Base-by-base conservation (phyloP, 495 filamentous ascomycete genomes). In the Monascus purpureus region DNA sequence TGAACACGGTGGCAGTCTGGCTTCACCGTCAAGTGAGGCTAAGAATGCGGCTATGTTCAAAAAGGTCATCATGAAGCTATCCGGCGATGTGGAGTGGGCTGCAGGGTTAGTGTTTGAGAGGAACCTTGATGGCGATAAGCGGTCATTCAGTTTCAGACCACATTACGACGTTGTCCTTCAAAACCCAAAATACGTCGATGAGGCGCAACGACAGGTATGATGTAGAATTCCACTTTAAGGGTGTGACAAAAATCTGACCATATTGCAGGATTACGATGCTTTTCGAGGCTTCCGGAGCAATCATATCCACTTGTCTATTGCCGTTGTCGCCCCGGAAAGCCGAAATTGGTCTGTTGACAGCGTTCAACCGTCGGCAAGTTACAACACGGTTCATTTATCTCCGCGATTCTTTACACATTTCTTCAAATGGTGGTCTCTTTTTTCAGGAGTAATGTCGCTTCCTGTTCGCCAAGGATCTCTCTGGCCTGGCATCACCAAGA, bases 361-460 rank as follows among this genome's bases (percentile, higher is more conserved):
- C 49, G 49, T 70, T 6, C 71, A 77, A 35, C 68, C 80, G 8
- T 87, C 85, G 7, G 69, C 68, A 32, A 94, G 85, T 52, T 96
- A 96, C 58, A 97, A 97, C 41, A 79, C 87, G 0, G 80, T 93
- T 3, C 92, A 97, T 51, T 65, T 96, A 28, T 86, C 76, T 7
- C 90, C 90, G 5, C 75, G 86, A 5, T 93, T 96, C 66, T 97
- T 97, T 50, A 93, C 86, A 2, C 90, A 96, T 46, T 97, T 97
- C 61, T 96, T 87, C 58, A 77, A 79, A 42, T 97, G 90, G 90
- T 96, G 86, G 88, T 82, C 80, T 8, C 71, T 96, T 38, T 97
- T 97, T 57, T 83, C 83, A 5, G 88, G 88, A 1, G 79, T 82
- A 9, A 87, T 97, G 77, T 90, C 90, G 8, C 71, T 97, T 16